Conservation (phyloP, 148 eudicot species). For the Silene latifolia region DNA sequence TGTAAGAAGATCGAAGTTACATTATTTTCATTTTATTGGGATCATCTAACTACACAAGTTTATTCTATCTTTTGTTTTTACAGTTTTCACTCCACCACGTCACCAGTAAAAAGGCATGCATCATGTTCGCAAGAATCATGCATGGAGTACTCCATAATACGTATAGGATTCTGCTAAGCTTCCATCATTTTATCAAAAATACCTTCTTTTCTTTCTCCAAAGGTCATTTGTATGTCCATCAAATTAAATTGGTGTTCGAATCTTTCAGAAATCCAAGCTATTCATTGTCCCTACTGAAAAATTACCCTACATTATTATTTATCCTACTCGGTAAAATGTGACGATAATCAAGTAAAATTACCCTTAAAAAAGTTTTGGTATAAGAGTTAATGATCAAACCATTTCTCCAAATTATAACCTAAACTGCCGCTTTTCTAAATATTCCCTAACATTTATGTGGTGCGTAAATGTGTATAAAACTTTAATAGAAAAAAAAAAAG, state of each 20-base stretch:
- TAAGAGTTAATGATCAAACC: too few relatives aligned
- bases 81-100: not conserved
- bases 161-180: not conserved
- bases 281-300: not conserved
- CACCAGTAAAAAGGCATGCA: too few relatives aligned
- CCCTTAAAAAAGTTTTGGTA: too few relatives aligned
- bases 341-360: too few relatives aligned
- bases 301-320: not conserved
- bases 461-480: too few relatives aligned
- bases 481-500: too few relatives aligned
- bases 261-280: not conserved
- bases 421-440: too few relatives aligned
- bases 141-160: too few relatives aligned
- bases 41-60: not conserved
- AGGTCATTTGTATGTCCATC: not conserved
- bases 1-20: not conserved
- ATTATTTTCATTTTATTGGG: constrained; percentile 7
- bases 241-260: not conserved
- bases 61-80: not conserved
- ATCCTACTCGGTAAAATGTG: not conserved
- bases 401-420: too few relatives aligned
- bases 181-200: not conserved
- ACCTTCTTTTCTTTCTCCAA: not conserved
- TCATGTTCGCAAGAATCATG: too few relatives aligned
- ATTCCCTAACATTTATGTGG: too few relatives aligned